Conservation (phyloP, 1,284 basidiomycete genomes). For the Ustilago bromivora region DNA sequence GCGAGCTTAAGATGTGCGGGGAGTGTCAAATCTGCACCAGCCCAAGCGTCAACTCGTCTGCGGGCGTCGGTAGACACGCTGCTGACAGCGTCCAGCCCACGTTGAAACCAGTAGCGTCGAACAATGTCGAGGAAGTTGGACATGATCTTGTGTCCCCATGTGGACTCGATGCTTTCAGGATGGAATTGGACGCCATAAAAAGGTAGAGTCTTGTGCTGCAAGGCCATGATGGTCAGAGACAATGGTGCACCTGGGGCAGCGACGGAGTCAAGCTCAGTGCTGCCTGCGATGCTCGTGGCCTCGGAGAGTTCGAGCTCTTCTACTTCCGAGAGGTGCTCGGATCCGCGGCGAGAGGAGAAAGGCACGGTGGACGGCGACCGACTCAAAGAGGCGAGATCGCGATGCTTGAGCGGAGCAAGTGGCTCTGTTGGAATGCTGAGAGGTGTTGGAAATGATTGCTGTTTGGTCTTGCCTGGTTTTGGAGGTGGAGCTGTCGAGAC, state of each 20-base stretch:
- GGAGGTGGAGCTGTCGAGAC: slow-evolving; percentile 43
- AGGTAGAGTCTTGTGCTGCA: slow-evolving; percentile 70
- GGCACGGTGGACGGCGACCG: slow-evolving; percentile 38
- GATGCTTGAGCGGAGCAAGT: slow-evolving; percentile 27
- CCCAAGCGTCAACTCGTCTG: slow-evolving; percentile 21
- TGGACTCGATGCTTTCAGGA: slow-evolving; percentile 74
- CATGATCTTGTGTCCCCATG: slow-evolving; percentile 53
- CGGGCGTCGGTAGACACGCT: slow-evolving; percentile 13
- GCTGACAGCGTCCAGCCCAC: background rate
- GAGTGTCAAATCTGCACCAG: slow-evolving; percentile 10
- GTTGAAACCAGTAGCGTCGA: slow-evolving; percentile 45
- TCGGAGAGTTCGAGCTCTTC: slow-evolving; percentile 28
- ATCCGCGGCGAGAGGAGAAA: slow-evolving; percentile 28
- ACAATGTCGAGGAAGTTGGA: slow-evolving; percentile 59
- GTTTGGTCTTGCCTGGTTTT: slow-evolving; percentile 25
- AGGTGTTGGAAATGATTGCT: background rate
- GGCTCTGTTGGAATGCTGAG: slow-evolving; percentile 4
- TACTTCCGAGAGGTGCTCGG: slow-evolving; percentile 30
- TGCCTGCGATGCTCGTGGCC: slow-evolving; percentile 27
- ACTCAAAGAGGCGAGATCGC: slow-evolving; percentile 30
- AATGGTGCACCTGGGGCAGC: background rate
- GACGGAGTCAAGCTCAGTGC: slow-evolving; percentile 5
- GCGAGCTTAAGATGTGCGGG: slow-evolving; percentile 28
- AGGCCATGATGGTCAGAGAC: slow-evolving; percentile 55
- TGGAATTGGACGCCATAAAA: slow-evolving; percentile 97